These are phyloP conservation scores for Ammopiptanthus mongolicus DNA, from an alignment of 306 rosid genomes.

Conservation along the genomic window DNA sequence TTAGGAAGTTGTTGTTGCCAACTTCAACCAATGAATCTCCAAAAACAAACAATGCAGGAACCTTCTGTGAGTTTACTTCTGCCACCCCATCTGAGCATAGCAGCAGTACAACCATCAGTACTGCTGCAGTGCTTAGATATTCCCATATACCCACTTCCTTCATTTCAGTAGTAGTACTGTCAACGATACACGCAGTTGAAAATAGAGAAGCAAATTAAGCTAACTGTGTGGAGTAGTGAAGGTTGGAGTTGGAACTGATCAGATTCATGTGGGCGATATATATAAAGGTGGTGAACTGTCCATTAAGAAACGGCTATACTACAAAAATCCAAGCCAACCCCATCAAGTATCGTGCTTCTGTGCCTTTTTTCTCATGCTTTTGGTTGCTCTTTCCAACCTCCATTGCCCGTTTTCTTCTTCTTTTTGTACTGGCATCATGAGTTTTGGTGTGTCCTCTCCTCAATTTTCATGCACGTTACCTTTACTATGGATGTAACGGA, in stretches of 20 bases:
- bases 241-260: neutral
- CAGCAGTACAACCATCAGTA: conserved; percentile 16
- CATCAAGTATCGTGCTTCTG: neutral
- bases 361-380: conserved; percentile 10
- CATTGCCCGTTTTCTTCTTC: neutral
- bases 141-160: neutral
- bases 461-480: neutral
- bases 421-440: neutral
- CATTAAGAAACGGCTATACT: conserved; percentile 8
- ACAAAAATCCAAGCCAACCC: neutral
- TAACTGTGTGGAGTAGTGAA: neutral
- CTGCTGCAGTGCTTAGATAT: neutral
- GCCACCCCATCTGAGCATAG: conserved; percentile 19
- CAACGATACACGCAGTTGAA: neutral
- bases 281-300: neutral
- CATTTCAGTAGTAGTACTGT: neutral
- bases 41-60: conserved; percentile 73
- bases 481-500: neutral
- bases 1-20: conserved; percentile 76
- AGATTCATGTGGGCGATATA: neutral
- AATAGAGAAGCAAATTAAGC: neutral
- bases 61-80: conserved; percentile 27
- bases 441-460: neutral
- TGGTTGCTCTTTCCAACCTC: neutral
- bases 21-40: conserved; percentile 86